Conservation (phyloP, 257 asterid genomes). For the Lithospermum erythrorhizon region DNA sequence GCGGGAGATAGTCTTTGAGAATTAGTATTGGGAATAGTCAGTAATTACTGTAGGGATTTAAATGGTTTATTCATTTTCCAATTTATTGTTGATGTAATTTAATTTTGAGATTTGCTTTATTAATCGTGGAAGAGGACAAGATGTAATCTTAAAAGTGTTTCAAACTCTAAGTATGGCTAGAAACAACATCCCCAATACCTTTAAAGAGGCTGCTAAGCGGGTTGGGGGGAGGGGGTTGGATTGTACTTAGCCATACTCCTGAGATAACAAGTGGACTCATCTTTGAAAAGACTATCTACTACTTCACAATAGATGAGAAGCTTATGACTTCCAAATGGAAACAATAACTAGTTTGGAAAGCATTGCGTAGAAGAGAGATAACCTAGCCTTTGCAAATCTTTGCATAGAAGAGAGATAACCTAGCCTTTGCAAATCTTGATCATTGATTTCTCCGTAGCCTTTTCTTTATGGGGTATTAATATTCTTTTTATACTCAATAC, state of each 20-base stretch:
- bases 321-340: not conserved
- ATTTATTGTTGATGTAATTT: not conserved
- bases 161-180: too few relatives aligned
- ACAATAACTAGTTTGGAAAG: not conserved
- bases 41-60: not conserved
- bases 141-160: not conserved
- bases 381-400: not conserved
- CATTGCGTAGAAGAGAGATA: not conserved
- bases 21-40: too few relatives aligned
- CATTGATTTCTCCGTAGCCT: not conserved
- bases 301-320: too few relatives aligned
- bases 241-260: too few relatives aligned
- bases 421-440: not conserved
- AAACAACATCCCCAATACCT: too few relatives aligned
- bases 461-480: not conserved
- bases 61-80: not conserved
- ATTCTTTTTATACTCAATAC: not conserved
- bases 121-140: not conserved
- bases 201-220: too few relatives aligned
- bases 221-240: too few relatives aligned
- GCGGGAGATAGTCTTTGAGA: not conserved
- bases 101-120: not conserved
- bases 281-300: too few relatives aligned
- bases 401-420: not conserved
- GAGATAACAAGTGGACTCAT: too few relatives aligned